A percentile compares a stretch with the other conserved stretches of the same genome.
Conservation (phyloP, 208 protist species). For the Crithidia expoeki region DNA sequence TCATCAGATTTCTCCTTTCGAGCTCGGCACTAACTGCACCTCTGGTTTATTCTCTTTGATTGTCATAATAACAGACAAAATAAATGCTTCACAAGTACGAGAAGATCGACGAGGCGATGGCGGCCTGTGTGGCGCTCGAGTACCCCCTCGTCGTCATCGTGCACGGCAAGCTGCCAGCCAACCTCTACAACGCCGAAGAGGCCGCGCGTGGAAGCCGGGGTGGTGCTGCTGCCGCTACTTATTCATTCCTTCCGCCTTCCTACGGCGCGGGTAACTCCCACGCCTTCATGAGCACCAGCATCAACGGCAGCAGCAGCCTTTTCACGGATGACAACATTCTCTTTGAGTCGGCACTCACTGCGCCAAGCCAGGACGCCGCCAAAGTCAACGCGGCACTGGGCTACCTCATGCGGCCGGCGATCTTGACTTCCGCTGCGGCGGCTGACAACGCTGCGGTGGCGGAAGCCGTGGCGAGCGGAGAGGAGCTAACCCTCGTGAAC, state of each 20-base stretch:
- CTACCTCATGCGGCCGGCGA: slow-evolving; percentile 27
- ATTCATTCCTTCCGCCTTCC: slow-evolving; percentile 25
- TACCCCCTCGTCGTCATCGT: slow-evolving; percentile 45
- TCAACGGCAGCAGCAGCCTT: slow-evolving; percentile 24
- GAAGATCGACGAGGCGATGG: slow-evolving; percentile 59
- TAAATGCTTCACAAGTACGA: slow-evolving; percentile 41
- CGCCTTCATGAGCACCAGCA: background rate
- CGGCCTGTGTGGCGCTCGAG: slow-evolving; percentile 26
- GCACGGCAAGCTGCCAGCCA: slow-evolving; percentile 23
- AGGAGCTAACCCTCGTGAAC: slow-evolving; percentile 23
- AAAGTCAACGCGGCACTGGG: slow-evolving; percentile 26
- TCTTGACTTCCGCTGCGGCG: slow-evolving; percentile 8
- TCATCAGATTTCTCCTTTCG: too few species aligned
- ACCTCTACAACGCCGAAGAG: slow-evolving; percentile 26
- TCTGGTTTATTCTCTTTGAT: background rate
- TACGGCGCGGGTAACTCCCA: slow-evolving; percentile 12
- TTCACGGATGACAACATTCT: slow-evolving; percentile 23
- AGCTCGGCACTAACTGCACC: too few species aligned
- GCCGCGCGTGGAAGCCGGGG: slow-evolving; percentile 1
- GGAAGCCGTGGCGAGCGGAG: slow-evolving; percentile 21
- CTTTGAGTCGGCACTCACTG: slow-evolving; percentile 11
- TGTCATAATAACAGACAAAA: background rate
- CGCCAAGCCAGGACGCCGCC: slow-evolving; percentile 10
- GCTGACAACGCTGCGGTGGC: slow-evolving; percentile 11
- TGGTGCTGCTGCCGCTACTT: background rate